These are phyloP conservation scores for Multifurca ochricompacta DNA, from an alignment of 768 basidiomycete species.

Conservation along the genomic window DNA sequence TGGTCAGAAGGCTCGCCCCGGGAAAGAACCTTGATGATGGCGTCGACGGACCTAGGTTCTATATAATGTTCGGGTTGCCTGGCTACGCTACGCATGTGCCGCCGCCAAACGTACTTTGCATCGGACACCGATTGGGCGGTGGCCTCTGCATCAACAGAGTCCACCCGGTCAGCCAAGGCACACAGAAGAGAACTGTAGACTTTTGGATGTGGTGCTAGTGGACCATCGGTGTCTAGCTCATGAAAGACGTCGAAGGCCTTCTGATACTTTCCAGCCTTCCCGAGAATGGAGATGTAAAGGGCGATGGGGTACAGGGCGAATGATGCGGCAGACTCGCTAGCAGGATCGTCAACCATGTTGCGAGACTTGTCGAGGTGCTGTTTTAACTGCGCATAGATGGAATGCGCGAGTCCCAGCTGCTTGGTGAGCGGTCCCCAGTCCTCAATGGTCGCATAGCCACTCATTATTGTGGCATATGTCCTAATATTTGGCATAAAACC, in stretches of 20 bases:
- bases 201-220: constrained; percentile 49
- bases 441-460: constrained; percentile 51
- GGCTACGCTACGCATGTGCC: constrained; percentile 47
- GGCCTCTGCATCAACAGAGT: constrained; percentile 15
- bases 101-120: constrained; percentile 64
- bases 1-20: constrained; percentile 53
- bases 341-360: constrained; percentile 40
- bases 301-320: constrained; percentile 35
- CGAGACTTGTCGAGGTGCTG: constrained; percentile 42
- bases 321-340: constrained; percentile 29
- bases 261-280: constrained; percentile 49
- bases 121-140: constrained; percentile 34
- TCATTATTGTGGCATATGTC: constrained; percentile 66
- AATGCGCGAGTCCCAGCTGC: constrained; percentile 54
- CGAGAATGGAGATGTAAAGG: constrained; percentile 61
- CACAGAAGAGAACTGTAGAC: constrained; percentile 63
- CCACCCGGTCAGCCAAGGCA: constrained; percentile 32
- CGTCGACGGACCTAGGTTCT: constrained; percentile 46
- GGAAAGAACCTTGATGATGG: constrained; percentile 47
- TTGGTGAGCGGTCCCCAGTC: constrained; percentile 52
- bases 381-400: constrained; percentile 51
- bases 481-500: constrained; percentile 60
- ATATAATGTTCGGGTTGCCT: constrained; percentile 39
- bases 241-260: constrained; percentile 73
- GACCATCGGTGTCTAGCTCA: constrained; percentile 54